Conservation (phyloP, 805 yeast species). For the Blastobotrys peoriensis region DNA sequence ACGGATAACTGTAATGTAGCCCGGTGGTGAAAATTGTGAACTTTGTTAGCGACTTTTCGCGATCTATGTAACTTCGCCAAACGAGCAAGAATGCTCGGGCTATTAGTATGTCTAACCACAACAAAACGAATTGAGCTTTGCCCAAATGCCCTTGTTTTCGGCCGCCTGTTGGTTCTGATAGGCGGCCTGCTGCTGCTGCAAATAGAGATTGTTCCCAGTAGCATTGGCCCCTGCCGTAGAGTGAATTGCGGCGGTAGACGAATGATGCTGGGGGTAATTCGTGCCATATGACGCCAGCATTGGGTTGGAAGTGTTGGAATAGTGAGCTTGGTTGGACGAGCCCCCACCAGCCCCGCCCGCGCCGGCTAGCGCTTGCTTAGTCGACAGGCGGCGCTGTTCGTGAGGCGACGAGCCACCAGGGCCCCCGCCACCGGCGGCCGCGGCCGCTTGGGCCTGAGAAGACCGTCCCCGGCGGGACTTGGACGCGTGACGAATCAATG, state of each 20-base stretch:
- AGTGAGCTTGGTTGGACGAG: slow-evolving; percentile 5
- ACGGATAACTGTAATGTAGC: no score
- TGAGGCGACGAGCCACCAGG: not conserved
- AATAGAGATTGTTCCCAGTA: not conserved
- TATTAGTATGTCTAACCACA: slow-evolving; percentile 23
- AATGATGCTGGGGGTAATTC: slow-evolving; percentile 3
- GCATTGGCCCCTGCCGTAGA: slow-evolving; percentile 2
- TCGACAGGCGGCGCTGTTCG: not conserved
- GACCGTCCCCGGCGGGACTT: slow-evolving; percentile 26
- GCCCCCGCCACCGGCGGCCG: slow-evolving; percentile 14
- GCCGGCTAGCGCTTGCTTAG: not conserved
- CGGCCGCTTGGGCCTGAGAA: slow-evolving; percentile 17
- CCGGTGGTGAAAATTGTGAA: no score
- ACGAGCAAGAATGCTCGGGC: no score
- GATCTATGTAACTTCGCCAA: no score
- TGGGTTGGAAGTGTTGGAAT: slow-evolving; percentile 6
- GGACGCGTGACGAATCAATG: slow-evolving; percentile 30
- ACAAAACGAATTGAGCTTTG: slow-evolving; percentile 28
- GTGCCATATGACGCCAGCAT: not conserved
- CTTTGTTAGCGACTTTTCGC: no score
- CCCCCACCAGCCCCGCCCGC: not conserved
- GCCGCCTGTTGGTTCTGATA: slow-evolving; percentile 3
- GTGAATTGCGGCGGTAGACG: slow-evolving; percentile 9
- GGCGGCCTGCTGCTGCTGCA: slow-evolving; percentile 3
- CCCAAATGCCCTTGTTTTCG: slow-evolving; percentile 29